These are phyloP conservation scores for Glonium stellatum DNA, from an alignment of 495 filamentous ascomycete species.

Conservation along the genomic window DNA sequence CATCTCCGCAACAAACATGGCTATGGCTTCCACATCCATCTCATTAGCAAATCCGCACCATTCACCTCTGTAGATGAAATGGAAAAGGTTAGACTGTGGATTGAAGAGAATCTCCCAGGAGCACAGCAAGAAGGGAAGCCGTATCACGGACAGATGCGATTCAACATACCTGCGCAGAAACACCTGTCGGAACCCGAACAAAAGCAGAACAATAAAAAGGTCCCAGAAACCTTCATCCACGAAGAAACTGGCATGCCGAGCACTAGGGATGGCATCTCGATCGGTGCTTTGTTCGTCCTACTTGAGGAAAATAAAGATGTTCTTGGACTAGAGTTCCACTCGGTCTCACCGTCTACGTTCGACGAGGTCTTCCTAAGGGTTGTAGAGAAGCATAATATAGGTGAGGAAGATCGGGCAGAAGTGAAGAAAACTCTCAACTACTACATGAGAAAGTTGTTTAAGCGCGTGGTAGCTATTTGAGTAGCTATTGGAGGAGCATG, in stretches of 20 bases:
- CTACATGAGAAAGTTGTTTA: background rate
- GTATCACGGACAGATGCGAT: conserved; percentile 77
- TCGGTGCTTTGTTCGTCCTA: conserved; percentile 59
- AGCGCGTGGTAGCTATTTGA: no score
- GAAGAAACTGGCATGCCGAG: conserved; percentile 2
- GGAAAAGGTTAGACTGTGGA: conserved; percentile 54
- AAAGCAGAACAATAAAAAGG: no score
- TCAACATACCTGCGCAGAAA: conserved; percentile 54
- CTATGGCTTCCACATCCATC: conserved; percentile 37
- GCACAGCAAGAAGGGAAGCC: conserved; percentile 62
- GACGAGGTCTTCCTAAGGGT: conserved; percentile 85
- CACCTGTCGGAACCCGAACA: background rate
- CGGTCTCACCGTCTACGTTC: conserved; percentile 71
- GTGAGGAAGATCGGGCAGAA: conserved; percentile 55
- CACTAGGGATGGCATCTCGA: conserved; percentile 30
- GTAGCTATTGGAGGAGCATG: no score
- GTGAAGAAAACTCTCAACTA: conserved; percentile 11
- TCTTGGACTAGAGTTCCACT: conserved; percentile 70
- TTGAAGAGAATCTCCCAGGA: conserved; percentile 47
- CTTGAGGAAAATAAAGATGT: conserved; percentile 48
- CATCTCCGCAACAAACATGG: conserved; percentile 54
- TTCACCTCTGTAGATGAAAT: conserved; percentile 61
- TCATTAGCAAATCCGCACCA: conserved; percentile 48
- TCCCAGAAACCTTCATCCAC: background rate
- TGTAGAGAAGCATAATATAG: conserved; percentile 66